A percentile compares a stretch with the other conserved stretches of the same genome.
phyloP scores from a whole-genome alignment of 1,139 yeast genomes.

The Saccharomyces hybrid region DNA sequence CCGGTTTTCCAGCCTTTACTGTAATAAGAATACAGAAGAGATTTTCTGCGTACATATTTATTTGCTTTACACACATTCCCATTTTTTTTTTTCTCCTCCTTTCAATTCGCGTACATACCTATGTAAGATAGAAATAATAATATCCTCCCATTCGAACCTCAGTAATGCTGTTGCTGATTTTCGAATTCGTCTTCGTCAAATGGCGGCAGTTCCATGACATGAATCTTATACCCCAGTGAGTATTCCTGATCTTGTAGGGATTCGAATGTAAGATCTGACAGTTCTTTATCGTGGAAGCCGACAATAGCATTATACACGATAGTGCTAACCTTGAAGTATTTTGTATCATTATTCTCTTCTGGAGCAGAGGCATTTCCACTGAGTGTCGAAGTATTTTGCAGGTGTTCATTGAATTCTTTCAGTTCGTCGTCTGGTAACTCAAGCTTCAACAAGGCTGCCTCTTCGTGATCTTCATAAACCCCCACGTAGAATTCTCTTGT shows the following conservation, averaged over 20 bases:
- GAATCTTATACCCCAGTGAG: constrained; percentile 23
- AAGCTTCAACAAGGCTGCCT: constrained; percentile 15
- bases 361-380: constrained; percentile 1
- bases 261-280: constrained; percentile 22
- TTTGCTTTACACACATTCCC: not conserved
- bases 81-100: not conserved
- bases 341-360: constrained; percentile 1
- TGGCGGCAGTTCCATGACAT: constrained; percentile 23
- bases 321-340: constrained; percentile 11
- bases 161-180: not conserved
- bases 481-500: constrained; percentile 33
- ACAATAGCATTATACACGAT: constrained; percentile 27
- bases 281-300: constrained; percentile 28
- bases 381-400: constrained; percentile 1
- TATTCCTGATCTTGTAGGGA: constrained; percentile 26
- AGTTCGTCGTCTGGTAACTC: constrained; percentile 1
- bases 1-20: constrained; percentile 29
- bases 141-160: not conserved
- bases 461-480: constrained; percentile 29
- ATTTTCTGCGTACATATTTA: constrained; percentile 5
- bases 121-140: not conserved
- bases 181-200: constrained; percentile 11
- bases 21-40: not conserved
- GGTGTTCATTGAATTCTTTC: not conserved
- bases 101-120: not conserved